Evolutionary conservation across 805 yeast species (phyloP), one percentile per base, ranked within the genome.

Genomic region (Barnettozyma siamensis): DNA sequence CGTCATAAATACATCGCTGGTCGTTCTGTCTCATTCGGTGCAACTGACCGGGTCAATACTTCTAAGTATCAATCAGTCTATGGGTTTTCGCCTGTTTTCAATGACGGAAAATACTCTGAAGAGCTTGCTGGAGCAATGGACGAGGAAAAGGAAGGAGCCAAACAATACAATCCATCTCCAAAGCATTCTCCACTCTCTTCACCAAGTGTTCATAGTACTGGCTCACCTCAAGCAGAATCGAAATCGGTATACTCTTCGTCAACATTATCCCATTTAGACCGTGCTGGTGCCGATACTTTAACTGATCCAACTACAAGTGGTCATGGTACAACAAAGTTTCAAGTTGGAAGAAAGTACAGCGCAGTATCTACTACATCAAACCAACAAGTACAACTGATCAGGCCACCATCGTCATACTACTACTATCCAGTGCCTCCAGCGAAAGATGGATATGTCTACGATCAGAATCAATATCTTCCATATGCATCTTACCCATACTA

Each of bases 381-480:
- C 23, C 31, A 44, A 10, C 37, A 34, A 13, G 32, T 44, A 15
- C 45, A 44, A 27, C 28, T 41, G 35, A 12, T 41, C 41, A 43
- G 40, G 33, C 57, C 57, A 13, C 56, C 60, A 20, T 51, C 60
- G 8, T 46, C 59, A 20, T 59, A 53, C 33, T 59, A 49, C 41
- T 64, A 58, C 43, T 58, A 58, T 36, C 51, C 61, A 26, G 52
- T 55, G 35, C 62, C 63, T 21, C 15, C 35, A 12, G 18, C 35
- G 23, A 61, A 59, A 36, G 59, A 59, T 31, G 54, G 47, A 33
- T 46, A 47, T 35, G 54, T 59, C 3, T 57, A 53, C 38, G 66
- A 59, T 19, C 54, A 50, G 27, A 46, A 44, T 8, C 39, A 48
- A 31, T 54, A 45, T 37, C 27, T 51, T 38, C 39, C 55, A 18